A percentile compares a stretch with the other conserved stretches of the same genome.
These are phyloP conservation scores for Nakaseomyces bracarensis DNA, from an alignment of 1,139 yeast genomes.

Conservation along the genomic window DNA sequence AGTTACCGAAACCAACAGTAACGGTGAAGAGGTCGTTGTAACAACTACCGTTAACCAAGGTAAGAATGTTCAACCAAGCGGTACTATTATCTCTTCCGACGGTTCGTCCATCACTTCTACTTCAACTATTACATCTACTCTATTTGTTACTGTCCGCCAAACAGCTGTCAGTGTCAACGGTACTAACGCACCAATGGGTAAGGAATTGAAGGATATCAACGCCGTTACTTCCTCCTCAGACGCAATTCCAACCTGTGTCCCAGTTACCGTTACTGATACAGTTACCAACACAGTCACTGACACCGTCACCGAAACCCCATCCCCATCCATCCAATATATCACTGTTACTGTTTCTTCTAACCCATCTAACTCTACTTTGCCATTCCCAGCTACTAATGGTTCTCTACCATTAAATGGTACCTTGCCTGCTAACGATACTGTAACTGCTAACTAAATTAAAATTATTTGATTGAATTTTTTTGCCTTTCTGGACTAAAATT, in stretches of 20 bases:
- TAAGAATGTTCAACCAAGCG: neutral
- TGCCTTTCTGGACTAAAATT: too few species aligned
- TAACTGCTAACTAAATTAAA: neutral
- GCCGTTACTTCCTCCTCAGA: constrained; percentile 6
- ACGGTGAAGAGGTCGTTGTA: constrained; percentile 2
- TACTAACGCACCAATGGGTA: constrained; percentile 1
- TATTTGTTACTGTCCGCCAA: constrained; percentile 4
- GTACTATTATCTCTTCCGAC: constrained; percentile 4
- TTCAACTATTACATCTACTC: constrained; percentile 8
- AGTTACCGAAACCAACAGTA: constrained; percentile 3
- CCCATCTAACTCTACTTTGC: constrained; percentile 5
- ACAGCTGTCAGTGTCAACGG: neutral
- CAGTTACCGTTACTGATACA: constrained; percentile 23
- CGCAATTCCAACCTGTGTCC: constrained; percentile 14
- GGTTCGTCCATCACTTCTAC: constrained; percentile 6
- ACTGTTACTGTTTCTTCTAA: constrained; percentile 9
- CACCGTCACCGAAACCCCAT: constrained; percentile 13
- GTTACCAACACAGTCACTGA: constrained; percentile 18
- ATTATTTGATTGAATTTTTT: too few species aligned
- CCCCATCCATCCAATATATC: neutral
- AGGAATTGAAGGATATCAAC: neutral
- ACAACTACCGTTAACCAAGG: constrained; percentile 1
- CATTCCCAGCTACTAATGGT: constrained; percentile 1
- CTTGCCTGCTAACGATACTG: neutral
- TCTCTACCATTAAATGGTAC: neutral